phyloP scores from a whole-genome alignment of 306 rosid species.

The Neltuma alba region DNA sequence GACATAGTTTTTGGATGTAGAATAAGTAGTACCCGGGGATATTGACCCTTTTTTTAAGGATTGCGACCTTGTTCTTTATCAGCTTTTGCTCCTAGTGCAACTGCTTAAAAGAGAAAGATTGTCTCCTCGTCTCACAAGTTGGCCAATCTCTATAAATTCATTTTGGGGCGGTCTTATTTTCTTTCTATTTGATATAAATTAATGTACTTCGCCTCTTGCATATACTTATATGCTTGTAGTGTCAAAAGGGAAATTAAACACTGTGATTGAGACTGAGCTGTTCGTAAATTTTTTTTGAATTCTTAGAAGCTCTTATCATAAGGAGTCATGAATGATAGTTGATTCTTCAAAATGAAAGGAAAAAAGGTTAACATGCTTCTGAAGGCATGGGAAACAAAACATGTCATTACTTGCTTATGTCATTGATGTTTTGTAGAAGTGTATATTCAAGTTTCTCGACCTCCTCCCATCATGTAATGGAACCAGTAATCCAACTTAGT shows the following conservation, averaged over 20 bases:
- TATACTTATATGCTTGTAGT: background rate
- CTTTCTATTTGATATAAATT: background rate
- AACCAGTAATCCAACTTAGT: background rate
- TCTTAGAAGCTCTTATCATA: background rate
- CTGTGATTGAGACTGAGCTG: background rate
- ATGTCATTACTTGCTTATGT: background rate
- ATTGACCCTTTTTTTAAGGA: background rate
- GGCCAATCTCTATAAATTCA: background rate
- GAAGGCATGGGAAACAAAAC: background rate
- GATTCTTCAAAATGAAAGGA: background rate
- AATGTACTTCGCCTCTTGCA: background rate
- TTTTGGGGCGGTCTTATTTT: conserved; percentile 7
- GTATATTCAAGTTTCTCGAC: background rate
- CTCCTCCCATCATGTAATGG: background rate
- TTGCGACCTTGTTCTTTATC: background rate
- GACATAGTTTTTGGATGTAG: background rate
- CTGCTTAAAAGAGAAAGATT: background rate
- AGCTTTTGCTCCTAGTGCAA: background rate
- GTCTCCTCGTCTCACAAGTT: background rate
- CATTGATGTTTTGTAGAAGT: background rate
- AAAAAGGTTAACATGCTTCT: background rate
- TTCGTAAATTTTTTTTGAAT: background rate
- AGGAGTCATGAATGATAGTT: background rate
- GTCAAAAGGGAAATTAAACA: background rate
- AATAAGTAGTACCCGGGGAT: background rate